Conservation (phyloP, 2,329 filamentous ascomycete species). For the Incumbomyces delicatus region DNA sequence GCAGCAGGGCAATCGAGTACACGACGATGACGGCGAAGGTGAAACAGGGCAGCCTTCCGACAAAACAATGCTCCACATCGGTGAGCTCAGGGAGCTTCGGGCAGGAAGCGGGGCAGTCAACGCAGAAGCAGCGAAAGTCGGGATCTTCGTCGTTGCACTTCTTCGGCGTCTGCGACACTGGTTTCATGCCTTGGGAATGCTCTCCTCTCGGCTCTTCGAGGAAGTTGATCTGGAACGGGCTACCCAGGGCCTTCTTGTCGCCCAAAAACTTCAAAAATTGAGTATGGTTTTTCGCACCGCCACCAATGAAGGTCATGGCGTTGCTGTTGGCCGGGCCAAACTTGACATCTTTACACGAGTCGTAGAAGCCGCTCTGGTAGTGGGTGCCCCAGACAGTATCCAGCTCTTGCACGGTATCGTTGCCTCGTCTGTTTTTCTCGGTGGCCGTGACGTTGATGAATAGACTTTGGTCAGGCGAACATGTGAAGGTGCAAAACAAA, state of each 20-base stretch:
- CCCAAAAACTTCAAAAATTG: conserved; percentile 85
- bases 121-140: conserved; percentile 78
- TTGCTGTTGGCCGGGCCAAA: conserved; percentile 89
- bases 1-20: conserved; percentile 65
- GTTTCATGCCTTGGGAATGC: conserved; percentile 56
- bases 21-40: conserved; percentile 86
- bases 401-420: conserved; percentile 70
- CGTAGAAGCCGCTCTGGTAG: conserved; percentile 80
- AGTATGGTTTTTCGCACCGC: conserved; percentile 81
- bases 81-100: conserved; percentile 70
- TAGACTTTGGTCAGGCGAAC: conserved; percentile 89
- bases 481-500: conserved; percentile 95
- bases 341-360: conserved; percentile 98
- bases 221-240: conserved; percentile 97
- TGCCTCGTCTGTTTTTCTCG: conserved; percentile 43
- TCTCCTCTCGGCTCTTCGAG: conserved; percentile 46
- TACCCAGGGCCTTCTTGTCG: conserved; percentile 77
- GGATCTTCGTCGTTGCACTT: conserved; percentile 85
- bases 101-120: conserved; percentile 83
- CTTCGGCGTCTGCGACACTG: conserved; percentile 63
- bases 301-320: conserved; percentile 93
- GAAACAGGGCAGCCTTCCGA: conserved; percentile 81
- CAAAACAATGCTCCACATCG: conserved; percentile 61
- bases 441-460: conserved; percentile 87
- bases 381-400: conserved; percentile 79